These are phyloP conservation scores for Metschnikowia hibisci DNA, from an alignment of 805 yeast species.

Conservation along the genomic window DNA sequence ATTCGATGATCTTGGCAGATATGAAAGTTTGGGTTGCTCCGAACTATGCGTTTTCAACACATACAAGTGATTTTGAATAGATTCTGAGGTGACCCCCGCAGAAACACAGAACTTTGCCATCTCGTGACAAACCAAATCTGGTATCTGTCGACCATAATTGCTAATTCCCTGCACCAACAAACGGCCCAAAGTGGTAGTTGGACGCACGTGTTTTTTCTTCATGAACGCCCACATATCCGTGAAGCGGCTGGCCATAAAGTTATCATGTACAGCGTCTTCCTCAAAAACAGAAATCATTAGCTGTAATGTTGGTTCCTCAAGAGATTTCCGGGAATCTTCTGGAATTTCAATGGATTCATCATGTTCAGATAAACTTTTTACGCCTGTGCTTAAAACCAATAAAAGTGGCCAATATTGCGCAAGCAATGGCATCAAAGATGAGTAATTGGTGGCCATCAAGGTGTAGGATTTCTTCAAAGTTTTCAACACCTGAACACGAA, in stretches of 20 bases:
- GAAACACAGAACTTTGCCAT: constrained; percentile 30
- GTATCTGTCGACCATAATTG: constrained; percentile 38
- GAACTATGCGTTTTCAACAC: constrained; percentile 15
- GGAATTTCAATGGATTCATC: constrained; percentile 1
- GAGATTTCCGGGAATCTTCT: constrained; percentile 1
- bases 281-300: constrained; percentile 25
- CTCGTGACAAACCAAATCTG: constrained; percentile 36
- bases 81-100: constrained; percentile 26
- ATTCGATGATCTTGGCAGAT: no score
- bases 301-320: constrained; percentile 28
- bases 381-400: constrained; percentile 21
- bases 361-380: constrained; percentile 14
- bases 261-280: constrained; percentile 36
- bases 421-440: constrained; percentile 29
- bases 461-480: constrained; percentile 36
- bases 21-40: not conserved
- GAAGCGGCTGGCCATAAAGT: constrained; percentile 46
- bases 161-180: constrained; percentile 34
- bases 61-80: constrained; percentile 29
- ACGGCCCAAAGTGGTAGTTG: constrained; percentile 9
- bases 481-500: constrained; percentile 55
- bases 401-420: constrained; percentile 34
- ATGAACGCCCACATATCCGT: constrained; percentile 42
- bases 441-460: constrained; percentile 29
- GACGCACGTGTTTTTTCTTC: constrained; percentile 6